Evolutionary conservation across 257 asterid genomes (phyloP).

Genomic region (Solanum acaule): DNA sequence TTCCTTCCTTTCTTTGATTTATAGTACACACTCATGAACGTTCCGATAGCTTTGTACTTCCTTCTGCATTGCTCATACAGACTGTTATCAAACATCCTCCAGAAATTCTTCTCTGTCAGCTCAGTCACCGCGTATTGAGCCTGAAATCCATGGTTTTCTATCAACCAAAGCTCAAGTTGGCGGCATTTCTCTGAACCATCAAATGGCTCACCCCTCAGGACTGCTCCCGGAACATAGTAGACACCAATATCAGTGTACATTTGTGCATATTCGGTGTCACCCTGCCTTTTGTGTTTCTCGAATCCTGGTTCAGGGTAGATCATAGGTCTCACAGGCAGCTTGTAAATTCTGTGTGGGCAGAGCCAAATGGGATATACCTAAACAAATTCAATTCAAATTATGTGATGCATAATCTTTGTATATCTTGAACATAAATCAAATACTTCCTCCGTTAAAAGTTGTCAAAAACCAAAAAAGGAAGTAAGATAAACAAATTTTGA

Average conservation of each 20-base stretch:
- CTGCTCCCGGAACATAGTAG: constrained; percentile 88
- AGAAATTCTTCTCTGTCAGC: constrained; percentile 75
- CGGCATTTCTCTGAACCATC: constrained; percentile 89
- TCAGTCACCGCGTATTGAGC: constrained; percentile 96
- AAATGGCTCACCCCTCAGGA: constrained; percentile 73
- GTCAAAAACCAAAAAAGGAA: background rate
- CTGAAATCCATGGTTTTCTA: constrained; percentile 87
- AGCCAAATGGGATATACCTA: constrained; percentile 96
- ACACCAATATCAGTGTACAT: constrained; percentile 92
- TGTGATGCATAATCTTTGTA: background rate
- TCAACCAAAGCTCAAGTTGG: constrained; percentile 67
- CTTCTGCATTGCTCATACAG: constrained; percentile 79
- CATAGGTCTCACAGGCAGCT: constrained; percentile 76
- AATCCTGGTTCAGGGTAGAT: constrained; percentile 90
- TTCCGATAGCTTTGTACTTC: constrained; percentile 69
- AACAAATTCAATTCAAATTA: background rate
- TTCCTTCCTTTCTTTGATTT: constrained; percentile 94
- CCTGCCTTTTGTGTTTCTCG: constrained; percentile 30
- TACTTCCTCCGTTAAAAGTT: background rate
- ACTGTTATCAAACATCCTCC: constrained; percentile 94
- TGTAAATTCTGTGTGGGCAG: constrained; percentile 83
- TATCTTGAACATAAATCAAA: background rate
- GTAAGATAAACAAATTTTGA: background rate
- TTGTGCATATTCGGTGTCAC: constrained; percentile 76
- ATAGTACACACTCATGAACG: constrained; percentile 89